Evolutionary conservation across 257 asterid species (phyloP).

Genomic region (Jacaranda mimosifolia): DNA sequence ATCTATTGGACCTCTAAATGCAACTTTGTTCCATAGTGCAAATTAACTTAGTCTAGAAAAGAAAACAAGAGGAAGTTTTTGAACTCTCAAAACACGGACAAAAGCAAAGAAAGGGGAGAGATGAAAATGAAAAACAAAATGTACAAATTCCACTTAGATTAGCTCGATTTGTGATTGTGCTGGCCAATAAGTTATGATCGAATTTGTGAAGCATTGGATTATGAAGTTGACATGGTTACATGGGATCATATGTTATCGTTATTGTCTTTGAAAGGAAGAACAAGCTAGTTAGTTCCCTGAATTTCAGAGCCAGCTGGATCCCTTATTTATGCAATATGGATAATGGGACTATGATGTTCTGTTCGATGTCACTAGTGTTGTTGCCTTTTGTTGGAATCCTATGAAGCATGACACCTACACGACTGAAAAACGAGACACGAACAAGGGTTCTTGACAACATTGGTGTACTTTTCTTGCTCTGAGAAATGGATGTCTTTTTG

Average conservation of each 20-base stretch:
- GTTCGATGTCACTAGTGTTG: too few relatives aligned
- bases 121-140: background rate
- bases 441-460: background rate
- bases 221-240: background rate
- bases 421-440: background rate
- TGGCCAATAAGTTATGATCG: background rate
- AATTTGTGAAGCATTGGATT: background rate
- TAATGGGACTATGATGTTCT: too few relatives aligned
- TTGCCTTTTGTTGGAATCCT: too few relatives aligned
- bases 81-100: too few relatives aligned
- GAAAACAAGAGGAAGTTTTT: background rate
- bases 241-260: background rate
- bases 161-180: background rate
- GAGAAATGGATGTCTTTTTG: background rate
- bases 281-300: background rate
- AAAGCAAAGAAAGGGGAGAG: background rate
- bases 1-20: too few relatives aligned
- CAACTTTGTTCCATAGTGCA: too few relatives aligned
- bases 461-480: background rate
- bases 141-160: background rate
- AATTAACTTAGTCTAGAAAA: background rate
- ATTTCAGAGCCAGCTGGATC: too few relatives aligned
- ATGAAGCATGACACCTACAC: too few relatives aligned
- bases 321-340: too few relatives aligned
- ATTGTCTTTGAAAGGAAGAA: background rate